A percentile compares a stretch with the other conserved stretches of the same genome.
Conservation (phyloP, 2,329 filamentous ascomycete genomes). For the Lachnellula suecica region DNA sequence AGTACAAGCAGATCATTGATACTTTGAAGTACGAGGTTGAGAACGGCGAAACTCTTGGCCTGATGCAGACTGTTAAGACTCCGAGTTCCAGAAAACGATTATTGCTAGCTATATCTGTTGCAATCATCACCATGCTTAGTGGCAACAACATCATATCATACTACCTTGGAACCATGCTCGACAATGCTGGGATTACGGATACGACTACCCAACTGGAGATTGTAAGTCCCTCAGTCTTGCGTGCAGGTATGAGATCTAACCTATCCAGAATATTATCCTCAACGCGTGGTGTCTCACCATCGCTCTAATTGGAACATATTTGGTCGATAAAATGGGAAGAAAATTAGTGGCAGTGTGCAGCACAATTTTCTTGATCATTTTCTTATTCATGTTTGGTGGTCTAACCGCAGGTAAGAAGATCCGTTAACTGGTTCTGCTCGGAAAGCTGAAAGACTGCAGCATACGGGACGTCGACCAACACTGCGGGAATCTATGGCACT, state of each 20-base stretch:
- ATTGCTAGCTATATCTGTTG: conserved; percentile 38
- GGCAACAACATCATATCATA: conserved; percentile 48
- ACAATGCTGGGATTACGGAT: conserved; percentile 35
- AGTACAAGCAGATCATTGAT: conserved; percentile 42
- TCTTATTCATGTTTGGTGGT: conserved; percentile 50
- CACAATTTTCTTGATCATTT: conserved; percentile 38
- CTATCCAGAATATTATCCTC: conserved; percentile 46
- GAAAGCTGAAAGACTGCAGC: neutral
- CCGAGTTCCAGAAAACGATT: conserved; percentile 53
- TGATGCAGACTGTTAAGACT: conserved; percentile 43
- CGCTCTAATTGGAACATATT: conserved; percentile 42
- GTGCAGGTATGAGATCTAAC: conserved; percentile 20
- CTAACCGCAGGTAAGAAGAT: conserved; percentile 53
- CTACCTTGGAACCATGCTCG: conserved; percentile 35
- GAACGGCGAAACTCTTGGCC: conserved; percentile 41
- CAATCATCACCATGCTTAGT: conserved; percentile 50
- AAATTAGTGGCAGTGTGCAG: conserved; percentile 43
- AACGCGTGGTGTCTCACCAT: conserved; percentile 48
- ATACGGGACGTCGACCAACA: conserved; percentile 14
- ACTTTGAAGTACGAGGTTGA: conserved; percentile 41
- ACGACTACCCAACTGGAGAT: conserved; percentile 31
- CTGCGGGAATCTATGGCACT: conserved; percentile 38
- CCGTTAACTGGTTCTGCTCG: conserved; percentile 20
- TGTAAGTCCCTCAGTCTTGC: conserved; percentile 4
- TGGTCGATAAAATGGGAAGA: conserved; percentile 43